Percentiles rank a stretch among this genome's conserved stretches.
phyloP scores from a whole-genome alignment of 129 eudicot genomes.

The Flaveria brownii region DNA sequence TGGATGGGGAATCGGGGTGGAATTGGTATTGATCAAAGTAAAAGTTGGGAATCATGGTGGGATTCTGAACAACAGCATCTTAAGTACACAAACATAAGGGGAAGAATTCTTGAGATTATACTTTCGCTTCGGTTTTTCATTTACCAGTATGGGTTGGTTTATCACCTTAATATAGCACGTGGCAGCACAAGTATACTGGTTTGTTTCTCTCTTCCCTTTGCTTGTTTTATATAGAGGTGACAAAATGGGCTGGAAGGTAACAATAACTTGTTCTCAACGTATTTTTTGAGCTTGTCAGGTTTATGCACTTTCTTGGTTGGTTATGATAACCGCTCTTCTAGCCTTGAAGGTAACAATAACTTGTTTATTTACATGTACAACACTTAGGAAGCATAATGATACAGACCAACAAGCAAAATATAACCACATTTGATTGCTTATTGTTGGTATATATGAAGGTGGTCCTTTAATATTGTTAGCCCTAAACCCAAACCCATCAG shows the following conservation, averaged over 20 bases:
- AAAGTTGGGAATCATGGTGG: constrained; percentile 99
- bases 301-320: constrained; percentile 93
- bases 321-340: constrained; percentile 63
- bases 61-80: constrained; percentile 86
- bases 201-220: constrained; percentile 18
- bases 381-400: constrained; percentile 20
- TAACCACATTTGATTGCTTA: not conserved
- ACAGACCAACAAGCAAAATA: not conserved
- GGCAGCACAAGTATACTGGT: constrained; percentile 70
- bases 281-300: constrained; percentile 42
- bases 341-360: constrained; percentile 69
- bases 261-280: not conserved
- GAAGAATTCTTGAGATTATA: constrained; percentile 71
- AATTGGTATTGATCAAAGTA: constrained; percentile 66
- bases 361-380: constrained; percentile 22
- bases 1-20: constrained; percentile 99
- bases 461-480: not conserved
- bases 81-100: constrained; percentile 63
- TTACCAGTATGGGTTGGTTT: constrained; percentile 88
- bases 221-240: constrained; percentile 2
- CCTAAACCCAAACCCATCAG: not conserved
- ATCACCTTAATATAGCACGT: constrained; percentile 78
- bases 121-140: constrained; percentile 81
- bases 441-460: not conserved
- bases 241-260: not conserved